Percentiles rank a stretch among this genome's conserved stretches.
These are phyloP conservation scores for Catenaria anguillulae DNA, from an alignment of 371 early-diverging fungal species.

Conservation along the genomic window DNA sequence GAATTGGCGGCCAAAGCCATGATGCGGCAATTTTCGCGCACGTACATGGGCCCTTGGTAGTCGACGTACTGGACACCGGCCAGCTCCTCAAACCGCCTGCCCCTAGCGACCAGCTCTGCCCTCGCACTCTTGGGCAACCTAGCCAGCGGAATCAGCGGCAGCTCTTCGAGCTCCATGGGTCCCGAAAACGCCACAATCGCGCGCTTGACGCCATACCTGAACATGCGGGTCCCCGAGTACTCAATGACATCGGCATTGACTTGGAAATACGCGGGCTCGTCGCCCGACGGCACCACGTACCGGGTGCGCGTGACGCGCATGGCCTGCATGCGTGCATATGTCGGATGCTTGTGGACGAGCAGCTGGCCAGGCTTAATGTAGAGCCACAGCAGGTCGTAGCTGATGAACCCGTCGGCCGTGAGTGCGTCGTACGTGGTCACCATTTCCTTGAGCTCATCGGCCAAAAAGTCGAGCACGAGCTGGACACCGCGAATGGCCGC, in stretches of 20 bases:
- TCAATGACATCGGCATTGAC: neutral
- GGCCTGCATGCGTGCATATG: neutral
- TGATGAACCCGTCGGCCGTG: neutral
- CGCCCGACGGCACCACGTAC: neutral
- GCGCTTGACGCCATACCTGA: neutral
- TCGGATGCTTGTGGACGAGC: neutral
- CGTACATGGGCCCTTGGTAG: constrained; percentile 14
- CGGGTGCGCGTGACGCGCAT: neutral
- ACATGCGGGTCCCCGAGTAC: neutral
- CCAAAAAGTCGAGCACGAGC: neutral
- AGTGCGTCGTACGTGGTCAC: neutral
- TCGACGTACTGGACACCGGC: constrained; percentile 6
- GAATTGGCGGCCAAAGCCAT: constrained; percentile 7
- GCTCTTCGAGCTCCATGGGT: neutral
- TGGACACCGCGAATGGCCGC: neutral
- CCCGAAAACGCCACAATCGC: neutral
- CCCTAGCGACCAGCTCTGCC: constrained; percentile 9
- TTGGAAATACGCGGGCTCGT: neutral
- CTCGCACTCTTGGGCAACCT: neutral
- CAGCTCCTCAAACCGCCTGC: constrained; percentile 11
- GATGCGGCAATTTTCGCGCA: constrained; percentile 12
- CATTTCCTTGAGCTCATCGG: neutral
- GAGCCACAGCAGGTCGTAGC: neutral
- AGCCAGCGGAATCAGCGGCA: neutral
- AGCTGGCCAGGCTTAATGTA: neutral